Base-by-base conservation (phyloP, 352 stramenopile species). In the Pythium sukuiense region DNA sequence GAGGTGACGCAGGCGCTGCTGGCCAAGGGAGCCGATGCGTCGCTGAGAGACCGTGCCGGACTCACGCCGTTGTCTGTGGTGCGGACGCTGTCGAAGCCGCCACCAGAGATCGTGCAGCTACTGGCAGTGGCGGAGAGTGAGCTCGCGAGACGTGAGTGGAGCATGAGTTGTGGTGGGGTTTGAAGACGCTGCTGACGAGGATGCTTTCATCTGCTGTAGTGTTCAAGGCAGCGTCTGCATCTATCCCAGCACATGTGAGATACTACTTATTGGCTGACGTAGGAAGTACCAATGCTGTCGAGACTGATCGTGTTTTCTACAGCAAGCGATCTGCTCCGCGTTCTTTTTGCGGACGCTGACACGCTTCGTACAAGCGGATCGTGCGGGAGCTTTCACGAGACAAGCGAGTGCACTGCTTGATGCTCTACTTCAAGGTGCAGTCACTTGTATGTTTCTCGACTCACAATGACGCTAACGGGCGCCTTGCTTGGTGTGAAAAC, bases 41-140 rank as follows among this genome's bases (percentile, higher is more conserved):
- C 68, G 29, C 64, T 73, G 33, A 61, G 74, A 37, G 83, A 92
- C 43, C 82, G 83, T 45, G 77, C 85, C 1, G 87, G 85, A 24
- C 62, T 92, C 18, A 90, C 85, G 30, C 65, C 83, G 37, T 74
- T 95, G 1, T 89, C 81, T 24, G 61, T 88, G 11, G 76, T 92
- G 53, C 79, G 83, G 6, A 91, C 85, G 43, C 66, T 89, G 41
- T 92, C 84, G 4, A 70, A 79, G 16, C 81, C 84, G 6, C 78
- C 74, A 5, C 76, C 90, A 54, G 74, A 83, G n/a, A 74, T 92
- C 2, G 81, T 95, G 8, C 74, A 89, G 52, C 62, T 73, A 18
- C 73, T 95, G 8, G 71, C 82, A 9, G 41, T 57, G 12, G 87
- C 82, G 0, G 84, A 93, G 46, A 64, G 13, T 26, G 46, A 53